Conservation (phyloP, 345 rosid genomes). For the Garcia nutans region DNA sequence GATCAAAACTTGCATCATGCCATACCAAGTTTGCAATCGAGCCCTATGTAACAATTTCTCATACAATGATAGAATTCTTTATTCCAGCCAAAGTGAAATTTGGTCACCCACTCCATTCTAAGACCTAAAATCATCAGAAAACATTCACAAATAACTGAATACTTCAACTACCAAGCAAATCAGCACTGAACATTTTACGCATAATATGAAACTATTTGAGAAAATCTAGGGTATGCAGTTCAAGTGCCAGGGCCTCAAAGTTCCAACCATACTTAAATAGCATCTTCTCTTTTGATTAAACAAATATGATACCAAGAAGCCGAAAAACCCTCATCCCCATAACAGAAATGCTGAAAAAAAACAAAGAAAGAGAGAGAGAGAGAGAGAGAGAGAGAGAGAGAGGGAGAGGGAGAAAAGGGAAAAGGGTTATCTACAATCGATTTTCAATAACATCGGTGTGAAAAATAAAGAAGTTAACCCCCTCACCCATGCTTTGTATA, state of each 20-base stretch:
- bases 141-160: not conserved
- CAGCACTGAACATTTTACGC: not conserved
- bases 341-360: not conserved
- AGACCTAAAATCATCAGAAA: not conserved
- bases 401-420: not conserved
- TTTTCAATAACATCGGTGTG: slow-evolving; percentile 6
- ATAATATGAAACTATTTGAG: not conserved
- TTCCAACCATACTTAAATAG: not conserved
- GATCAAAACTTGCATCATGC: too few species aligned
- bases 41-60: too few species aligned
- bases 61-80: too few species aligned
- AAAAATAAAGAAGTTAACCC: slow-evolving; percentile 4
- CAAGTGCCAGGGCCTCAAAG: not conserved
- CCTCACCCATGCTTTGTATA: not conserved
- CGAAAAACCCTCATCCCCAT: not conserved
- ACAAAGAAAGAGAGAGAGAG: not conserved
- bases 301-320: not conserved
- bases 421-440: slow-evolving; percentile 1
- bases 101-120: too few species aligned
- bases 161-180: not conserved
- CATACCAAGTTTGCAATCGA: too few species aligned
- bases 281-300: not conserved
- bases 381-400: too few species aligned
- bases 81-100: too few species aligned
- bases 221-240: not conserved